These are phyloP conservation scores for Dendrobium nobile DNA, from an alignment of 106 monocot genomes.

Conservation along the genomic window DNA sequence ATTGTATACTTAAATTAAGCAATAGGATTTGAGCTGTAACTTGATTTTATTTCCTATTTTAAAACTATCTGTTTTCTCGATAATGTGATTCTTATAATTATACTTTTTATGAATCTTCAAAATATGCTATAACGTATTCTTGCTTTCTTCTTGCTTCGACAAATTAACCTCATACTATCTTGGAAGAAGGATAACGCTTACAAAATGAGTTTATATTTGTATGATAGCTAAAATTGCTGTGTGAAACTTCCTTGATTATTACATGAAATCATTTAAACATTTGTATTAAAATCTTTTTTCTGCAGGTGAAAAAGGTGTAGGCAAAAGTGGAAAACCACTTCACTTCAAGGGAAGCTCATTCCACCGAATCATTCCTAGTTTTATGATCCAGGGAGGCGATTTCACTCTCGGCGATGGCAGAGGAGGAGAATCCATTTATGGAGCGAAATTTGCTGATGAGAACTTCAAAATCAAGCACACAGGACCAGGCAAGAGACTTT, in stretches of 20 bases:
- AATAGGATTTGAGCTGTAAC: too few species aligned
- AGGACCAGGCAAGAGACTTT: constrained; percentile 42
- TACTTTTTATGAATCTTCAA: not conserved
- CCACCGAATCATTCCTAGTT: constrained; percentile 94
- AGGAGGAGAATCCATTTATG: constrained; percentile 88
- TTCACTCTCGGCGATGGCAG: constrained; percentile 83
- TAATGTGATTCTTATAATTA: too few species aligned
- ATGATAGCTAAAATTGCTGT: not conserved
- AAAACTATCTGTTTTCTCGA: too few species aligned
- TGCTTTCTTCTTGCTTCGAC: not conserved
- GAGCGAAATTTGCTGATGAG: constrained; percentile 76
- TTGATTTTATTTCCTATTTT: too few species aligned
- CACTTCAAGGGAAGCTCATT: constrained; percentile 91
- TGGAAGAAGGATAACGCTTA: not conserved
- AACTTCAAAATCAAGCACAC: constrained; percentile 97
- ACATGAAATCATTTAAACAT: too few species aligned
- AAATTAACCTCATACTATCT: not conserved
- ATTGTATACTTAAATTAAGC: too few species aligned
- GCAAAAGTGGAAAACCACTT: constrained; percentile 69
- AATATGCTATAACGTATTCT: not conserved
- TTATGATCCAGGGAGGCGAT: constrained; percentile 97
- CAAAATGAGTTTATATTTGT: too few species aligned
- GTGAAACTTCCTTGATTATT: not conserved
- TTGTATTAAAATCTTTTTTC: not conserved
- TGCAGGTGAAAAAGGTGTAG: constrained; percentile 61